phyloP scores from a whole-genome alignment of 2,329 filamentous ascomycete species.

The Microdochium bolleyi region DNA sequence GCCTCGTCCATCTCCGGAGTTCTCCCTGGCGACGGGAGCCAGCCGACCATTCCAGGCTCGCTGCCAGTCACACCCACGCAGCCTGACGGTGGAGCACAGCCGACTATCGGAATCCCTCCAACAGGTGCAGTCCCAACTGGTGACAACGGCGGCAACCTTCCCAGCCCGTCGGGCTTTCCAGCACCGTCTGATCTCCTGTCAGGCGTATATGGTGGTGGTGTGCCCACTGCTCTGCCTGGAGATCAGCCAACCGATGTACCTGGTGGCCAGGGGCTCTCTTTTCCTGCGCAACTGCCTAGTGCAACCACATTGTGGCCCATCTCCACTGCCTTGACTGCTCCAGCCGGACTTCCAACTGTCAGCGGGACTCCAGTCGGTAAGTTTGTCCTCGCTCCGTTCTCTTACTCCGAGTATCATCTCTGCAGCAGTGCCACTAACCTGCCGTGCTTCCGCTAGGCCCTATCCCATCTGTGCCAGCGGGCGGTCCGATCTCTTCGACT shows the following conservation, averaged over 20 bases:
- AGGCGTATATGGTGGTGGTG: slow-evolving; percentile 1
- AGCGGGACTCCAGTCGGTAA: neutral
- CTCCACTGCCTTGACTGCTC: slow-evolving; percentile 5
- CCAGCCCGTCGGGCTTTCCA: neutral
- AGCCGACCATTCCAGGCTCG: neutral
- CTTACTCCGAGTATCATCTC: neutral
- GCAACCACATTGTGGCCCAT: slow-evolving; percentile 2
- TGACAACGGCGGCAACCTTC: neutral
- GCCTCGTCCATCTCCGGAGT: neutral
- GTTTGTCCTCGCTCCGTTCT: neutral
- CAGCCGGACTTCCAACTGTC: slow-evolving; percentile 3
- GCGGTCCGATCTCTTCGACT: slow-evolving; percentile 4
- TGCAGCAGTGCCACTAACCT: neutral
- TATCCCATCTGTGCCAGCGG: neutral
- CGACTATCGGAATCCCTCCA: neutral
- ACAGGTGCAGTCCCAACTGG: neutral
- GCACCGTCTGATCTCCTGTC: neutral
- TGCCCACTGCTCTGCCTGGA: slow-evolving; percentile 8
- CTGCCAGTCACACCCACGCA: neutral
- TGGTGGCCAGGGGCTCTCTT: slow-evolving; percentile 5
- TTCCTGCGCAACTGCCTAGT: slow-evolving; percentile 2
- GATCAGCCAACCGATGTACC: slow-evolving; percentile 3
- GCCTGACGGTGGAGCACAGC: neutral
- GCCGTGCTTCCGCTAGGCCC: neutral
- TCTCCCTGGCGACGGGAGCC: neutral